These are phyloP conservation scores for Claviceps sp. DNA, from an alignment of 2,329 filamentous ascomycete species.

Conservation along the genomic window DNA sequence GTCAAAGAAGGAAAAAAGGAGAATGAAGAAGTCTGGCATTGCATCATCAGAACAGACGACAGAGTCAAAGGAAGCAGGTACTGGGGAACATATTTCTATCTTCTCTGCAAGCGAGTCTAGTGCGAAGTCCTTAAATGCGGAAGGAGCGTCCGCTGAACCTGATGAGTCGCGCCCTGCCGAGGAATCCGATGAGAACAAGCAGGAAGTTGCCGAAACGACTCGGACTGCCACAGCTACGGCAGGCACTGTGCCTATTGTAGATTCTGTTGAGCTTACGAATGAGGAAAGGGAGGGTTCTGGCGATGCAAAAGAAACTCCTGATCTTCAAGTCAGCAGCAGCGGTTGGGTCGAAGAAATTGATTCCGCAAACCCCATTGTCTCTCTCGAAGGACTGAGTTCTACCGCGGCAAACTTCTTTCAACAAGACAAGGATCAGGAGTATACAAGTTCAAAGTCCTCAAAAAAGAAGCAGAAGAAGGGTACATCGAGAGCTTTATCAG, in stretches of 20 bases:
- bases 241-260: background rate
- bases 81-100: background rate
- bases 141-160: slow-evolving; percentile 3
- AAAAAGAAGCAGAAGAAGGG: slow-evolving; percentile 21
- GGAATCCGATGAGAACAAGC: slow-evolving; percentile 22
- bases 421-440: slow-evolving; percentile 14
- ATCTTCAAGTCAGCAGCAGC: background rate
- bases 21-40: background rate
- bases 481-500: background rate
- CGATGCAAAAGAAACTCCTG: background rate
- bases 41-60: background rate
- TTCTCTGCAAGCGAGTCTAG: background rate
- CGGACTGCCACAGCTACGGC: slow-evolving; percentile 7
- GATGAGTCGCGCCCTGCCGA: slow-evolving; percentile 9
- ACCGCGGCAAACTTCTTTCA: background rate
- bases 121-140: background rate
- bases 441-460: slow-evolving; percentile 28
- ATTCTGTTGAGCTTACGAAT: background rate
- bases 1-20: slow-evolving; percentile 19
- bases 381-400: background rate
- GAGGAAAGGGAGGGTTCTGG: background rate
- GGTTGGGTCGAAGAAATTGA: background rate
- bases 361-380: background rate
- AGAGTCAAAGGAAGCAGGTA: background rate
- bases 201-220: slow-evolving; percentile 21